A percentile compares a stretch with the other conserved stretches of the same genome.
These are phyloP conservation scores for Pythium inflatum DNA, from an alignment of 352 stramenopile species.

Conservation along the genomic window DNA sequence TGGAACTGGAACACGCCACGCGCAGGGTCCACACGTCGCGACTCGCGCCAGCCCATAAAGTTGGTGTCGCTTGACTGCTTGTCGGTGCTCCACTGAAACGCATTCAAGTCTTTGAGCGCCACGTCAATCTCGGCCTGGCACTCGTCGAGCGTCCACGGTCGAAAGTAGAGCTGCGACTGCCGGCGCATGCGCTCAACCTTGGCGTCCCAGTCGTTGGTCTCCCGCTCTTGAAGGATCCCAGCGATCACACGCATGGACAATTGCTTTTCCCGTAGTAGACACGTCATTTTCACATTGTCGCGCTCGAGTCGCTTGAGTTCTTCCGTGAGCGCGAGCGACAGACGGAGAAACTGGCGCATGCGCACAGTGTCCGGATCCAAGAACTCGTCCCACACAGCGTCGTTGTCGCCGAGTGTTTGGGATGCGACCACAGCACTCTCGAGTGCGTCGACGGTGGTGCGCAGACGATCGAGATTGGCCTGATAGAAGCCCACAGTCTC, in stretches of 20 bases:
- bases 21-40: slow-evolving; percentile 5
- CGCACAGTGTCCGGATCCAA: not conserved
- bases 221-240: not conserved
- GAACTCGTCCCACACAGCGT: not conserved
- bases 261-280: not conserved
- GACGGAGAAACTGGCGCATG: not conserved
- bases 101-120: not conserved
- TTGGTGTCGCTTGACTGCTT: slow-evolving; percentile 1
- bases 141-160: not conserved
- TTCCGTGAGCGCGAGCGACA: not conserved
- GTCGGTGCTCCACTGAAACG: not conserved
- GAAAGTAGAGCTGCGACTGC: not conserved
- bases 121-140: not conserved
- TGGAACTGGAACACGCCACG: slow-evolving; percentile 1
- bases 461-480: not conserved
- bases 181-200: not conserved
- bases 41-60: slow-evolving; percentile 25
- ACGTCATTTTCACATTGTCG: not conserved
- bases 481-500: not conserved
- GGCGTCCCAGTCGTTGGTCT: not conserved
- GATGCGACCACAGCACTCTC: not conserved
- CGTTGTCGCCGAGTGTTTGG: not conserved
- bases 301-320: not conserved
- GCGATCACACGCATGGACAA: not conserved
- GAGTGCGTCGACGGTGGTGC: not conserved